phyloP scores from a whole-genome alignment of 2,329 filamentous ascomycete species.

The Tolypocladium amazonense region DNA sequence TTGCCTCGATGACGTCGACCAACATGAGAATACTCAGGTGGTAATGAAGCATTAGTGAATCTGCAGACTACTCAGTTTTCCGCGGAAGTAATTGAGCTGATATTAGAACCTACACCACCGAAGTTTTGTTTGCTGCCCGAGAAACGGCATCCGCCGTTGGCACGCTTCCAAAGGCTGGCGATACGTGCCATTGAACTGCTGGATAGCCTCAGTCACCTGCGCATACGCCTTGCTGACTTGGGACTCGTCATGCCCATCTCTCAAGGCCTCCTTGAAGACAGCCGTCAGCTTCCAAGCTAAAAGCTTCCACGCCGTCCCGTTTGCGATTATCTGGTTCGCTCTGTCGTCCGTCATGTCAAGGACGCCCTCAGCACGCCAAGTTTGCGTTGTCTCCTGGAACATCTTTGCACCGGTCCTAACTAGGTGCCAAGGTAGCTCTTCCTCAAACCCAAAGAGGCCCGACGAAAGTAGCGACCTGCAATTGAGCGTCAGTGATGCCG shows the following conservation, averaged over 20 bases:
- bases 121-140: slow-evolving; percentile 17
- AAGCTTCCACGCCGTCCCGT: slow-evolving; percentile 17
- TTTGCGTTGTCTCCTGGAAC: slow-evolving; percentile 15
- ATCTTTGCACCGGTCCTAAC: slow-evolving; percentile 16
- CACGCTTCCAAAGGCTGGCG: slow-evolving; percentile 17
- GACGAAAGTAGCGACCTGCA: slow-evolving; percentile 26
- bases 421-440: slow-evolving; percentile 17
- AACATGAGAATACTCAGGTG: slow-evolving; percentile 21
- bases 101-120: slow-evolving; percentile 17
- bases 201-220: slow-evolving; percentile 14
- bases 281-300: slow-evolving; percentile 20
- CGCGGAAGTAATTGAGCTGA: no score
- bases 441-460: slow-evolving; percentile 21
- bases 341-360: slow-evolving; percentile 18
- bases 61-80: slow-evolving; percentile 5
- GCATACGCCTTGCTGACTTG: slow-evolving; percentile 15
- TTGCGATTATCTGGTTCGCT: slow-evolving; percentile 19
- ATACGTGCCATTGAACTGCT: slow-evolving; percentile 16
- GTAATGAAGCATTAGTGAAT: slow-evolving; percentile 22
- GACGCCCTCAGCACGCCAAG: slow-evolving; percentile 13
- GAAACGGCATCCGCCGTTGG: slow-evolving; percentile 18
- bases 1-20: slow-evolving; percentile 17
- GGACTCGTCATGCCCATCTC: slow-evolving; percentile 19
- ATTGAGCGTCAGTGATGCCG: slow-evolving; percentile 28
- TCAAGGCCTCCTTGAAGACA: slow-evolving; percentile 19